Percentiles rank a stretch among this genome's conserved stretches.
phyloP scores from a whole-genome alignment of 2,329 filamentous ascomycete genomes.

The Leptoxyphium fumago region DNA sequence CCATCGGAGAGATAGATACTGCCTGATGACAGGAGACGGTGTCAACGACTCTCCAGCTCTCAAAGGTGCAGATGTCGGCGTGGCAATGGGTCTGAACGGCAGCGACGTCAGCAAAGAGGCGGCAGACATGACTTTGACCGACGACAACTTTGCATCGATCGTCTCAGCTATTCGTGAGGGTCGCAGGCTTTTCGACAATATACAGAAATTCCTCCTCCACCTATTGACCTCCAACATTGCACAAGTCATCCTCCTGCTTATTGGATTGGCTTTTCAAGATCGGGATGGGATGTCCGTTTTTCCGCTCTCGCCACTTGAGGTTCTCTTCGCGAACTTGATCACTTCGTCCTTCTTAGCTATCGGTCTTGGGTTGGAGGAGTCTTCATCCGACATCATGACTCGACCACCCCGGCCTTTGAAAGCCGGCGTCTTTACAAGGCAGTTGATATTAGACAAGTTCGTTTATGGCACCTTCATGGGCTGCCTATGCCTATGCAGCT shows the following conservation, averaged over 20 bases:
- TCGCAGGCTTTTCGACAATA: conserved; percentile 32
- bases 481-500: conserved; percentile 28
- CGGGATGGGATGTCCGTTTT: conserved; percentile 28
- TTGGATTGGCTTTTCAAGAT: conserved; percentile 33
- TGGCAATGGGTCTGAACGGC: conserved; percentile 30
- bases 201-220: conserved; percentile 34
- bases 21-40: conserved; percentile 31
- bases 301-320: conserved; percentile 32
- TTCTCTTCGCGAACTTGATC: conserved; percentile 34
- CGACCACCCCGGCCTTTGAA: conserved; percentile 29
- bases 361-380: conserved; percentile 32
- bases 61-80: conserved; percentile 31
- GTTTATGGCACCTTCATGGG: conserved; percentile 34
- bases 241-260: conserved; percentile 32
- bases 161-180: conserved; percentile 32
- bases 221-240: conserved; percentile 34
- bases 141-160: conserved; percentile 32
- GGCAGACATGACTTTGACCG: conserved; percentile 30
- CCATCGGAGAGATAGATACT: conserved; percentile 26
- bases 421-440: conserved; percentile 30
- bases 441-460: conserved; percentile 34
- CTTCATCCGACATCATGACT: conserved; percentile 31
- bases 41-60: conserved; percentile 33
- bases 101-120: conserved; percentile 31
- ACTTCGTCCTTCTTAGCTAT: conserved; percentile 34